A percentile compares a stretch with the other conserved stretches of the same genome.
These are phyloP conservation scores for Quercus engelmannii DNA, from an alignment of 306 rosid species.

Conservation along the genomic window DNA sequence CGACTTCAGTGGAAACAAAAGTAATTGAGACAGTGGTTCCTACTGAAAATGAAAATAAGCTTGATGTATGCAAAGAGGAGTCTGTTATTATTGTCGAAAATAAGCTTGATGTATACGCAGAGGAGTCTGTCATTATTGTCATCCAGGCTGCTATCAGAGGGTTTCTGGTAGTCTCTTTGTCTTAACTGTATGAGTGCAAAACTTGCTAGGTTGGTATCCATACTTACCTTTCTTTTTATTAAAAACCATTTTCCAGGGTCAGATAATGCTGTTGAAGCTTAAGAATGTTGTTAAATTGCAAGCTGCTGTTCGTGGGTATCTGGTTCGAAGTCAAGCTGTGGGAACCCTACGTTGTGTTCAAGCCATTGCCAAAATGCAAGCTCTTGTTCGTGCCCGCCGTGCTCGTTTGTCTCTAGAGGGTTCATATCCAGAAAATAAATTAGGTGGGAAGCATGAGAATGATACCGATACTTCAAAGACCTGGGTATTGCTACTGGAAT, in stretches of 20 bases:
- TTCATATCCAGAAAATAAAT: slow-evolving; percentile 23
- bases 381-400: slow-evolving; percentile 75
- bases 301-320: slow-evolving; percentile 92
- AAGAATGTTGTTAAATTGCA: slow-evolving; percentile 78
- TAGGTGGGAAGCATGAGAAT: slow-evolving; percentile 23
- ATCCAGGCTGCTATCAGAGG: slow-evolving; percentile 79
- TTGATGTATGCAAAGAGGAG: slow-evolving; percentile 44
- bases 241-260: slow-evolving; percentile 53
- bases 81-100: slow-evolving; percentile 43
- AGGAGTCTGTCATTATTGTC: slow-evolving; percentile 57
- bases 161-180: slow-evolving; percentile 56
- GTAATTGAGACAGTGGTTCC: slow-evolving; percentile 27
- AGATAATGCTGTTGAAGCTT: slow-evolving; percentile 38
- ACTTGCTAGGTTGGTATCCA: slow-evolving; percentile 1
- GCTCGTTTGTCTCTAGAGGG: slow-evolving; percentile 28
- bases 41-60: slow-evolving; percentile 40
- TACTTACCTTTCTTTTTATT: not conserved
- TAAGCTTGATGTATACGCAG: slow-evolving; percentile 37
- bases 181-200: slow-evolving; percentile 1
- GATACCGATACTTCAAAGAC: slow-evolving; percentile 20
- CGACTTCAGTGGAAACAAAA: slow-evolving; percentile 35
- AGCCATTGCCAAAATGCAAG: slow-evolving; percentile 83
- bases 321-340: slow-evolving; percentile 84
- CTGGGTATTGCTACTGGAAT: slow-evolving; percentile 44
- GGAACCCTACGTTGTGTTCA: slow-evolving; percentile 91